Evolutionary conservation across 2,329 filamentous ascomycete genomes (phyloP).

Genomic region (Hymenoscyphus fructigenus): DNA sequence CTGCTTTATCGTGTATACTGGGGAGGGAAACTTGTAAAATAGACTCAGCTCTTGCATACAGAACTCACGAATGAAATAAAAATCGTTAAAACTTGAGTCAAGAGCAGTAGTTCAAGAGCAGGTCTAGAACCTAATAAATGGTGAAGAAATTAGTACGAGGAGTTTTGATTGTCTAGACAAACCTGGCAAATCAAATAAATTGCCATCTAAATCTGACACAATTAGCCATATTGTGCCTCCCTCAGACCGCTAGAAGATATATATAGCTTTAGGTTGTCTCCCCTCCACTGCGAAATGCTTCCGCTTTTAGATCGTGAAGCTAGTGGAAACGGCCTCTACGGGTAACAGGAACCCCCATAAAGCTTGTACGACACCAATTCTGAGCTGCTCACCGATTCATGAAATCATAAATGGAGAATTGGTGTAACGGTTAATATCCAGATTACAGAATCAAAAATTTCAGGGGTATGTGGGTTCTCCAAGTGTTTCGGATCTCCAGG

Average conservation of each 20-base stretch:
- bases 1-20: neutral
- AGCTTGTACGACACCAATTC: neutral
- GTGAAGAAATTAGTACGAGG: neutral
- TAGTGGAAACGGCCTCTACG: constrained; percentile 1
- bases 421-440: constrained; percentile 4
- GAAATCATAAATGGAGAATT: neutral
- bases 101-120: neutral
- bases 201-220: neutral
- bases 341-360: neutral
- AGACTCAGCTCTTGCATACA: neutral
- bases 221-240: constrained; percentile 2
- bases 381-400: neutral
- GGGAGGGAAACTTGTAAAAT: neutral
- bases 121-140: neutral
- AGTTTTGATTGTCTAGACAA: neutral
- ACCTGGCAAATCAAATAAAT: neutral
- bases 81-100: neutral
- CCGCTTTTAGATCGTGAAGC: neutral
- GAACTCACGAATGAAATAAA: neutral
- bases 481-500: constrained; percentile 3
- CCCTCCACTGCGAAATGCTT: neutral
- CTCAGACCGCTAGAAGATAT: neutral
- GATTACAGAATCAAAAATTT: constrained; percentile 1
- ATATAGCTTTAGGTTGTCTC: neutral
- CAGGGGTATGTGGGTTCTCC: neutral